phyloP scores from a whole-genome alignment of 441 rosid species.

The Corymbia calophylla region DNA sequence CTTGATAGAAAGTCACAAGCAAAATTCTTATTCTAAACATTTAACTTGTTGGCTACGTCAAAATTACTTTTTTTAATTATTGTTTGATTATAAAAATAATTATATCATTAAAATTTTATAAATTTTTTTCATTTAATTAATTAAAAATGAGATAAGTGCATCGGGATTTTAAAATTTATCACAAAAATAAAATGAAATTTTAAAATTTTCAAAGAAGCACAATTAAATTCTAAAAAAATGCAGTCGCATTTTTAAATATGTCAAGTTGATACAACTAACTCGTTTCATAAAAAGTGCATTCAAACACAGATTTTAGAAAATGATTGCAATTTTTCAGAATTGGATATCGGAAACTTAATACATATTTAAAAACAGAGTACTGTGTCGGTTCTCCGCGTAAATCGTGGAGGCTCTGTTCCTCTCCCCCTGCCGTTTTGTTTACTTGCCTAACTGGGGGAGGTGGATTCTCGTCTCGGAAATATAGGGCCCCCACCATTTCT shows the following conservation, averaged over 20 bases:
- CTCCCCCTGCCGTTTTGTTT: background rate
- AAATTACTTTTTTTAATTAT: background rate
- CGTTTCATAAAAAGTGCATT: no score
- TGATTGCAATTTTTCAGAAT: no score
- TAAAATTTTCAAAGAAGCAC: no score
- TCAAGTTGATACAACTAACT: no score
- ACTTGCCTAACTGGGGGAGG: background rate
- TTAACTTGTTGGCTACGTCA: accelerated
- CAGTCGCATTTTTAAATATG: accelerated
- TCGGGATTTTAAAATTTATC: no score
- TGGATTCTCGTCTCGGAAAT: background rate
- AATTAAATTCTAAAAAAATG: no score
- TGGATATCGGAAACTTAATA: background rate
- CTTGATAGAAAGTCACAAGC: background rate
- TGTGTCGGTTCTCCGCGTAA: background rate
- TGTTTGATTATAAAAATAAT: background rate
- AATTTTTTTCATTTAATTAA: background rate
- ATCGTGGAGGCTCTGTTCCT: background rate
- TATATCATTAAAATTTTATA: background rate
- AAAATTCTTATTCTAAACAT: background rate
- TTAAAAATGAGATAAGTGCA: background rate
- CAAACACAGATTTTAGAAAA: no score
- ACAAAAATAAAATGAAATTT: accelerated
- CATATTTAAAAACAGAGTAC: background rate
- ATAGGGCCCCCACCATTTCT: background rate